Conservation (phyloP, 139 green algal genomes). For the Astrephomene gubernaculifera region DNA sequence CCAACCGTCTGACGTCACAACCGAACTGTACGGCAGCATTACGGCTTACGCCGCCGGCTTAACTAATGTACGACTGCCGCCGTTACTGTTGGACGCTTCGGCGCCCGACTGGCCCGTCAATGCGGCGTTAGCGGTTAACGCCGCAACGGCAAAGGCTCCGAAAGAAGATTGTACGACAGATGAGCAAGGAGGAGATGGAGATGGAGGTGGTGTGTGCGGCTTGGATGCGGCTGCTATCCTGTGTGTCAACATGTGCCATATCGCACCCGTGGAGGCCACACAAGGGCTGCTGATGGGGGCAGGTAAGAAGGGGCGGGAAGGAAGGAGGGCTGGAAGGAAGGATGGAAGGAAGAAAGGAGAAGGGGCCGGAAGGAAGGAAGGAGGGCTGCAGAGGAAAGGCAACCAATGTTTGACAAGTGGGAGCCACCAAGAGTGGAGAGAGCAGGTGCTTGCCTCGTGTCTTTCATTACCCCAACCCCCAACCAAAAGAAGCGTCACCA, state of each 20-base stretch:
- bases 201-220: no score
- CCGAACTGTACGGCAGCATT: slow-evolving; percentile 44
- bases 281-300: slow-evolving; percentile 62
- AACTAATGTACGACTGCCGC: slow-evolving; percentile 50
- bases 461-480: not conserved
- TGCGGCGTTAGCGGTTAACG: no score
- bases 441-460: no score
- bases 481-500: no score
- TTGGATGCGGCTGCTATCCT: slow-evolving; percentile 46
- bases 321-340: not conserved
- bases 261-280: slow-evolving; percentile 62
- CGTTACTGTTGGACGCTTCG: slow-evolving; percentile 48
- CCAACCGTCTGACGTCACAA: slow-evolving; percentile 59
- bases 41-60: slow-evolving; percentile 1
- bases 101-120: slow-evolving; percentile 28
- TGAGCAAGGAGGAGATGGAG: no score
- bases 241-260: slow-evolving; percentile 71
- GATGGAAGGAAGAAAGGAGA: no score
- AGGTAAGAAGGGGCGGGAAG: not conserved
- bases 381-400: no score
- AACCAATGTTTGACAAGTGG: no score
- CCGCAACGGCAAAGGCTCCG: no score
- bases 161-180: no score
- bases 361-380: no score
- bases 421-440: no score